A percentile compares a stretch with the other conserved stretches of the same genome.
These are phyloP conservation scores for Acacia confusa DNA, from an alignment of 306 rosid species.

Conservation along the genomic window DNA sequence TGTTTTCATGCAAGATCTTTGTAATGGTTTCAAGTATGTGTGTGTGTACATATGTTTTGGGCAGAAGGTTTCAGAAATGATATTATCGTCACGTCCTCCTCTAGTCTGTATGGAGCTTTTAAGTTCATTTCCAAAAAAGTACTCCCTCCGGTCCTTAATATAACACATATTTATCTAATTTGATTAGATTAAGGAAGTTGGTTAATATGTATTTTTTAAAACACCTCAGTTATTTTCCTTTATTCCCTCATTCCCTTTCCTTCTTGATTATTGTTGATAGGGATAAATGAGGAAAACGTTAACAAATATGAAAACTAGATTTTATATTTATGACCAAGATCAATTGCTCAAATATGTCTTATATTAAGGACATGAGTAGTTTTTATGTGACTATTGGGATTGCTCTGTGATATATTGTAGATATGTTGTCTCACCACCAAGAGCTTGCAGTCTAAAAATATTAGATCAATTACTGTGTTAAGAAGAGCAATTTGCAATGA, in stretches of 20 bases:
- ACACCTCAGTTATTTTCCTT: too few species aligned
- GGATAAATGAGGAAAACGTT: too few species aligned
- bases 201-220: too few species aligned
- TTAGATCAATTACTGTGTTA: neutral
- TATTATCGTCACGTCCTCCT: neutral
- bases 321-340: too few species aligned
- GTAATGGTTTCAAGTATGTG: neutral
- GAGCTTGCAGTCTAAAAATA: neutral
- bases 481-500: neutral
- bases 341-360: too few species aligned
- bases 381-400: neutral
- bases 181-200: too few species aligned
- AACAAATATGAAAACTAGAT: too few species aligned
- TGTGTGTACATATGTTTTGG: neutral
- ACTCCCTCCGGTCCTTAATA: too few species aligned
- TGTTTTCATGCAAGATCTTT: neutral
- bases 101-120: neutral
- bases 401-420: neutral
- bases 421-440: neutral
- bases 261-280: too few species aligned
- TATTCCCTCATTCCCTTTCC: too few species aligned
- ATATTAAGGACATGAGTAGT: neutral
- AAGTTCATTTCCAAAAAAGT: neutral
- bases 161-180: too few species aligned
- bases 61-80: neutral